Percentiles rank a stretch among this genome's conserved stretches.
Evolutionary conservation across 164 flowering plant genomes (phyloP).

Genomic region (Stephania japonica): DNA sequence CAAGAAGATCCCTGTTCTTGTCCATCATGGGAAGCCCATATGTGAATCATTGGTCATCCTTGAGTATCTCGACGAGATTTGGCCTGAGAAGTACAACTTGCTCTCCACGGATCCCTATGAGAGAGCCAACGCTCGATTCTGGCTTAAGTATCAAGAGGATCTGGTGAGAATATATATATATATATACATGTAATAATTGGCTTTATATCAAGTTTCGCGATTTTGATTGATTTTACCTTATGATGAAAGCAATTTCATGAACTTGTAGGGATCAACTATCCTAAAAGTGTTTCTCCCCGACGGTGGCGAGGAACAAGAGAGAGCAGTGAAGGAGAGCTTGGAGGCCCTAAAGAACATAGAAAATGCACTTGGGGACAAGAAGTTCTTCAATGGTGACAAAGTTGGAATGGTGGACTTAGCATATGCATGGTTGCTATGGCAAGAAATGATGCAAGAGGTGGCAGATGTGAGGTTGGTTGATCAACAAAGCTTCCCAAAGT

Average conservation of each 20-base stretch:
- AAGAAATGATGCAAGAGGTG: conserved; percentile 25
- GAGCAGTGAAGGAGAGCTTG: conserved; percentile 25
- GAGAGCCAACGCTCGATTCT: conserved; percentile 32
- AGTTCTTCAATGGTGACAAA: conserved; percentile 28
- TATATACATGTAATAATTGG: no score
- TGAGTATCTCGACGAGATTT: conserved; percentile 35
- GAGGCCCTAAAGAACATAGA: conserved; percentile 27
- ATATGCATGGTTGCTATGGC: conserved; percentile 26
- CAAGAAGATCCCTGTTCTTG: conserved; percentile 34
- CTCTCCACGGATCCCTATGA: conserved; percentile 28
- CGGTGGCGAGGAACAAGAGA: conserved; percentile 30
- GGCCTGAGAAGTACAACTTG: conserved; percentile 30
- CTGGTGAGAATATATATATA: conserved; percentile 16
- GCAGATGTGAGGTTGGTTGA: conserved; percentile 20
- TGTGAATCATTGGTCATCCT: conserved; percentile 30
- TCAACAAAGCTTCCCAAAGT: conserved; percentile 22
- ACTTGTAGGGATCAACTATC: neutral
- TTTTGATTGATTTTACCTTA: neutral
- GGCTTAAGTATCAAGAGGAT: conserved; percentile 28
- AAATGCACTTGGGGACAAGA: conserved; percentile 27
- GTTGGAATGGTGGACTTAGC: conserved; percentile 34
- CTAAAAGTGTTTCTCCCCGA: conserved; percentile 3
- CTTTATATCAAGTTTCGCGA: no score
- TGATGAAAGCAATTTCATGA: neutral
- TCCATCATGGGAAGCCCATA: conserved; percentile 32